Conservation (phyloP, 805 yeast genomes). For the Cyberlindnera maclurae region DNA sequence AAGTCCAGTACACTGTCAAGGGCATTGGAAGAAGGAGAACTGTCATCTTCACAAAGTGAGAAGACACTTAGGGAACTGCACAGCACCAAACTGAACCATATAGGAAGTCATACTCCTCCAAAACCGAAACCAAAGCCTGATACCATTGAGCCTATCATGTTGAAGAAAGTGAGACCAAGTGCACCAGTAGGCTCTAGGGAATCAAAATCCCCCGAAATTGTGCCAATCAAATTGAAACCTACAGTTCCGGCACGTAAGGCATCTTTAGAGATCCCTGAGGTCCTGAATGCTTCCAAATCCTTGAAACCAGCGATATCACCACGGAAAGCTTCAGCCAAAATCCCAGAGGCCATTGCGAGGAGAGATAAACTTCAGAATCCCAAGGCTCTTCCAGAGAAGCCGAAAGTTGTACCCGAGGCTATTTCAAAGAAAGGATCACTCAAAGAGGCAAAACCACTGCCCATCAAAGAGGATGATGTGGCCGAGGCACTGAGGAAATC, state of each 20-base stretch:
- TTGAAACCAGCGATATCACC: conserved; percentile 20
- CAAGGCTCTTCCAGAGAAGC: neutral
- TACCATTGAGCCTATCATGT: conserved; percentile 6
- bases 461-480: conserved; percentile 4
- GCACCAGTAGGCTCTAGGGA: conserved; percentile 5
- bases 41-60: conserved; percentile 8
- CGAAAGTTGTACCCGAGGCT: too few relatives aligned
- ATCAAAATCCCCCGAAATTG: neutral
- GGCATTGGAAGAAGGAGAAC: conserved; percentile 14
- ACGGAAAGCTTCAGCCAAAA: conserved; percentile 16
- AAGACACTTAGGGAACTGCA: conserved; percentile 13
- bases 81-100: conserved; percentile 12
- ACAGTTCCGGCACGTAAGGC: conserved; percentile 16
- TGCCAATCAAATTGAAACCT: conserved; percentile 17
- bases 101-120: conserved; percentile 1
- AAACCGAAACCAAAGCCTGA: neutral
- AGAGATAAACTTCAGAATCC: conserved; percentile 2
- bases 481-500: conserved; percentile 13
- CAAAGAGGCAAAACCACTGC: conserved; percentile 1
- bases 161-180: conserved; percentile 19
- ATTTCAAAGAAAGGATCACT: too few relatives aligned
- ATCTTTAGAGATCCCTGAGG: conserved; percentile 18
- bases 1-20: conserved; percentile 25
- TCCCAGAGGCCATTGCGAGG: conserved; percentile 18
- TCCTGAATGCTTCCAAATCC: conserved; percentile 9